A percentile compares a stretch with the other conserved stretches of the same genome.
phyloP scores from a whole-genome alignment of 2,329 filamentous ascomycete species.

The Colletotrichum somersetense region DNA sequence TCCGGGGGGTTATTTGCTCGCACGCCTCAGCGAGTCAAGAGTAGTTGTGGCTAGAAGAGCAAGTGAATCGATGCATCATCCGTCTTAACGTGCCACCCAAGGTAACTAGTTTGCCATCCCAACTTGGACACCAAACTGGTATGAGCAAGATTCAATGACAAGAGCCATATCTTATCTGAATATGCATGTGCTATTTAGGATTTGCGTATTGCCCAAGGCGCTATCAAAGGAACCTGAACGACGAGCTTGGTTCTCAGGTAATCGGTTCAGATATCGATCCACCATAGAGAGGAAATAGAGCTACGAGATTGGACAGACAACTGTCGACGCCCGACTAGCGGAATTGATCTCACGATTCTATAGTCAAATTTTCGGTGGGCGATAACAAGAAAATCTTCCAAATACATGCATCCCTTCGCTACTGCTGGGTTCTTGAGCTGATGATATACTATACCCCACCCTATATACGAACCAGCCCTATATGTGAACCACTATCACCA shows the following conservation, averaged over 20 bases:
- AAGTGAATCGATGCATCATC: too few species aligned
- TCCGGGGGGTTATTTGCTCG: background rate
- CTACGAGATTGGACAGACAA: background rate
- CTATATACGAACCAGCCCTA: too few species aligned
- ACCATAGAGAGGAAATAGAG: background rate
- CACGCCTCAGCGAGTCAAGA: background rate
- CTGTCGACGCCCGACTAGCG: background rate
- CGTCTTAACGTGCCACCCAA: too few species aligned
- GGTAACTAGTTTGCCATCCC: background rate
- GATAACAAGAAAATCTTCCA: background rate
- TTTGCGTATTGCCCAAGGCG: background rate
- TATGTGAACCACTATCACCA: too few species aligned
- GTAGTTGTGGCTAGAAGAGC: background rate
- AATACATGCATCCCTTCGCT: background rate
- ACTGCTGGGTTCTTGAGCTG: background rate
- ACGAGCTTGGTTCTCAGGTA: background rate
- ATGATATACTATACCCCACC: too few species aligned
- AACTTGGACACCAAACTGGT: background rate
- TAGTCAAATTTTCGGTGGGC: rapidly evolving
- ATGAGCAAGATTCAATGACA: background rate
- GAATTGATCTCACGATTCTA: background rate
- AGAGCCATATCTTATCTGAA: too few species aligned
- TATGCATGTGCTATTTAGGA: background rate
- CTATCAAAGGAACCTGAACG: rapidly evolving
- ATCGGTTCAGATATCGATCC: background rate